Conservation (phyloP, 495 filamentous ascomycete genomes). For the Echria macrotheca region DNA sequence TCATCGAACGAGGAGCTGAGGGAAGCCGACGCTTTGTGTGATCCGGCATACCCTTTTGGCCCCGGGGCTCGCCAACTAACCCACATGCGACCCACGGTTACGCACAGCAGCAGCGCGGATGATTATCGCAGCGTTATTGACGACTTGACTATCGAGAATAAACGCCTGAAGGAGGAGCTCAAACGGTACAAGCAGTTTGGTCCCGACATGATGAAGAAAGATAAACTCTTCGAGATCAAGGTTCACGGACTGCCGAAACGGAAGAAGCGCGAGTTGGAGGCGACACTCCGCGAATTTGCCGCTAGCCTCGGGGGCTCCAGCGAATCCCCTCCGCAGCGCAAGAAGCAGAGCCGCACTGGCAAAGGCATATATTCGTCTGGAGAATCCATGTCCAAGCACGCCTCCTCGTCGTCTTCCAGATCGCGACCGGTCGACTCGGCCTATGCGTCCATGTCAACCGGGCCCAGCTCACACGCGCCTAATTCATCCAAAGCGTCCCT, state of each 20-base stretch:
- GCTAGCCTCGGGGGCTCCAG: constrained; percentile 45
- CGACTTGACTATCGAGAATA: constrained; percentile 66
- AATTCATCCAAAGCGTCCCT: constrained; percentile 31
- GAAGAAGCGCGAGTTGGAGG: constrained; percentile 69
- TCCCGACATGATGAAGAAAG: constrained; percentile 50
- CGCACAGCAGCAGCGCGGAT: constrained; percentile 49
- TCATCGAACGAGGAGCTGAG: constrained; percentile 36
- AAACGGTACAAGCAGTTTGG: constrained; percentile 61
- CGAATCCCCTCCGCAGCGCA: constrained; percentile 29
- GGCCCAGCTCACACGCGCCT: constrained; percentile 29
- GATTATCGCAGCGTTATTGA: constrained; percentile 65
- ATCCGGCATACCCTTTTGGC: constrained; percentile 19
- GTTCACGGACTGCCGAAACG: constrained; percentile 59
- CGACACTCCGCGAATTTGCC: constrained; percentile 62
- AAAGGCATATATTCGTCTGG: constrained; percentile 29
- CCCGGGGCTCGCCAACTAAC: constrained; percentile 16
- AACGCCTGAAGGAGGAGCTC: constrained; percentile 63
- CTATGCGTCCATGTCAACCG: constrained; percentile 66
- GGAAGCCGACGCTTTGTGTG: not conserved
- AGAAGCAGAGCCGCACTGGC: constrained; percentile 26
- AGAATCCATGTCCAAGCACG: constrained; percentile 34
- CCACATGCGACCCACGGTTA: constrained; percentile 21
- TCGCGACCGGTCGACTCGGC: constrained; percentile 61
- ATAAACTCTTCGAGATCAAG: constrained; percentile 73
- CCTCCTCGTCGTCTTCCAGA: constrained; percentile 48